A percentile compares a stretch with the other conserved stretches of the same genome.
Conservation (phyloP, 1,284 basidiomycete species). For the Malassezia furfur region DNA sequence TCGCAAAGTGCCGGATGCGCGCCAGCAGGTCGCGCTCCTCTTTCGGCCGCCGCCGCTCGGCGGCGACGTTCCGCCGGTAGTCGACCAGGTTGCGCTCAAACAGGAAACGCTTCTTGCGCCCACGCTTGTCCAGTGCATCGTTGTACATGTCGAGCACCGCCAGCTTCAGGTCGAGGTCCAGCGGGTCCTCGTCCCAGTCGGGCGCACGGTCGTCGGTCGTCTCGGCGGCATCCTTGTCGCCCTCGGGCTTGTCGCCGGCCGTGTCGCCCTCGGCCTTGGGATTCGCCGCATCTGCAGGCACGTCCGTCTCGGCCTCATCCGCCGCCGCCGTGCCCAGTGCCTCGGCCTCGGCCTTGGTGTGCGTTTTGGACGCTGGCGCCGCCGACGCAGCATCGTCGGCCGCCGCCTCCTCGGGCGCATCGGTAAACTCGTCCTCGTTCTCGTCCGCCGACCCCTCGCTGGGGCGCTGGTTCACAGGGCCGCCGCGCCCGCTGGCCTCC, state of each 20-base stretch:
- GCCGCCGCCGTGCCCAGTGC: constrained; percentile 1
- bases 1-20: constrained; percentile 81
- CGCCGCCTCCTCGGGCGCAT: constrained; percentile 5
- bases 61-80: constrained; percentile 73
- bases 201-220: constrained; percentile 35
- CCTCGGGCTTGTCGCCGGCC: constrained; percentile 12
- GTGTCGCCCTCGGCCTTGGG: constrained; percentile 28
- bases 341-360: constrained; percentile 13
- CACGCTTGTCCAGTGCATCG: constrained; percentile 77
- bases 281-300: not conserved
- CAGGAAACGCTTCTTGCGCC: constrained; percentile 79
- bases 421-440: constrained; percentile 16
- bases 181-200: constrained; percentile 63
- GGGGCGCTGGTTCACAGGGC: constrained; percentile 30
- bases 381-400: constrained; percentile 11
- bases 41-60: constrained; percentile 77
- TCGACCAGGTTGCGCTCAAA: constrained; percentile 85
- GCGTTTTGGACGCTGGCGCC: not conserved
- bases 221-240: constrained; percentile 24
- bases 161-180: constrained; percentile 78
- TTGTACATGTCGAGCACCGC: constrained; percentile 84
- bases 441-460: constrained; percentile 3
- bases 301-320: constrained; percentile 12
- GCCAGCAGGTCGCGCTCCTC: constrained; percentile 86
- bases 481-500: constrained; percentile 59